phyloP scores from a whole-genome alignment of 1,284 basidiomycete genomes.

The Puccinia hordei region DNA sequence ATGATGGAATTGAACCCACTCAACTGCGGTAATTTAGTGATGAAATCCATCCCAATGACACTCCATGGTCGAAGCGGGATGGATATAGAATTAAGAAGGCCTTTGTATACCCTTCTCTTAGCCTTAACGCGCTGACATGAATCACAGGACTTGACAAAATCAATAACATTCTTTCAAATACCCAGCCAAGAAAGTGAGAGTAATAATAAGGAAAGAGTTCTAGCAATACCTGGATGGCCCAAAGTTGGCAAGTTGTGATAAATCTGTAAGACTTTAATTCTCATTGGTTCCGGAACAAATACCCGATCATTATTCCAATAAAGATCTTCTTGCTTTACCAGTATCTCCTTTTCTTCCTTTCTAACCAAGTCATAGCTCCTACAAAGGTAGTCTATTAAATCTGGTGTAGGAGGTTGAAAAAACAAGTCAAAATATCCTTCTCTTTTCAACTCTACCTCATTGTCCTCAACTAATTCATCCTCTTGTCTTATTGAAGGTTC shows the following conservation, averaged over 20 bases:
- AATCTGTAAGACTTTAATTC: background rate
- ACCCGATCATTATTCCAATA: background rate
- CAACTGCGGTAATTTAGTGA: slow-evolving; percentile 62
- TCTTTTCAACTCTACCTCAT: no score
- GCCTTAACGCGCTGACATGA: no score
- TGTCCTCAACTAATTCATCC: no score
- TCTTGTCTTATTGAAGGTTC: no score
- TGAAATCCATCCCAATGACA: slow-evolving; percentile 64
- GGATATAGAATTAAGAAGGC: no score
- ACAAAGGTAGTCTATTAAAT: background rate
- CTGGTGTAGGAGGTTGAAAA: background rate
- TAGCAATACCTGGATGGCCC: background rate
- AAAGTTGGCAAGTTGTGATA: background rate
- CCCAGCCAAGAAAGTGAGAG: slow-evolving; percentile 3
- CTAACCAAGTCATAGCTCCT: background rate
- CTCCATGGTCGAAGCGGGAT: no score
- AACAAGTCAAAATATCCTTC: no score
- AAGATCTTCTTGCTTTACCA: background rate
- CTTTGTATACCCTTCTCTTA: background rate
- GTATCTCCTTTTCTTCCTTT: background rate
- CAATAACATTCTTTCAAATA: no score
- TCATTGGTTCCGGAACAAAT: no score
- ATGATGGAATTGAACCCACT: no score
- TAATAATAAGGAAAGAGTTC: background rate
- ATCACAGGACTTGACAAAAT: no score